Base-by-base conservation (phyloP, 1,284 basidiomycete genomes). In the Peniophora sp. region DNA sequence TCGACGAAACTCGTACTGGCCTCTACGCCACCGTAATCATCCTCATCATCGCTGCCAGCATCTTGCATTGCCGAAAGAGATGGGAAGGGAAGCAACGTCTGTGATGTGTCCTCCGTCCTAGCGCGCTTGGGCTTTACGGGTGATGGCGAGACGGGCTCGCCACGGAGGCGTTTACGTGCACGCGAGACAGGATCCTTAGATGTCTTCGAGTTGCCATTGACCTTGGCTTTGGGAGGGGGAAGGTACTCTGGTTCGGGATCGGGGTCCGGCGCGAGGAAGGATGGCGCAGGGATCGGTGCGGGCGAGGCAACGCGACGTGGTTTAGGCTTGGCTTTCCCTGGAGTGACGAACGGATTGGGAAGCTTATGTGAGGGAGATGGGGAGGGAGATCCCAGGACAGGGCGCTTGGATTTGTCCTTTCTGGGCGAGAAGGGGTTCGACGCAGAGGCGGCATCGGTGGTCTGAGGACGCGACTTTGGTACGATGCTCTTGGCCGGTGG, bases 341-440 rank as follows among this genome's bases (percentile, higher is more conserved):
- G 78, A 17, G 80, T 81, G 9, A 69, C 63, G 55, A 83, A 81
- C 25, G 76, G 75, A 59, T 79, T 81, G n/a, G 53, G 25, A 47
- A 55, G 48, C 35, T 35, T 54, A 47, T 49, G 41, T 22, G 38
- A n/a, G 27, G 20, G 39, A 52, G 43, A 35, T 34, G 41, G 46
- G 51, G 27, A 32, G 27, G 27, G 27, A 5, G 27, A 32, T 32
- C 27, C 27, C 27, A 32, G 12, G 27, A 53, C 16, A 52, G 41
- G 49, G 54, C 49, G 38, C 38, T 49, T 60, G 63, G 63, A 60
- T 68, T 71, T 75, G 57, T 74, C 76, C 67, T 89, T 89, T 55
- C 73, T 64, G 8, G 87, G 88, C 43, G 87, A 89, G 66, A 90
- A 90, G 10, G 87, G 87, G 61, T 90, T 90, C 56, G 77, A 81